These are phyloP conservation scores for Cardamine occulta DNA, from an alignment of 345 rosid species.

Conservation along the genomic window DNA sequence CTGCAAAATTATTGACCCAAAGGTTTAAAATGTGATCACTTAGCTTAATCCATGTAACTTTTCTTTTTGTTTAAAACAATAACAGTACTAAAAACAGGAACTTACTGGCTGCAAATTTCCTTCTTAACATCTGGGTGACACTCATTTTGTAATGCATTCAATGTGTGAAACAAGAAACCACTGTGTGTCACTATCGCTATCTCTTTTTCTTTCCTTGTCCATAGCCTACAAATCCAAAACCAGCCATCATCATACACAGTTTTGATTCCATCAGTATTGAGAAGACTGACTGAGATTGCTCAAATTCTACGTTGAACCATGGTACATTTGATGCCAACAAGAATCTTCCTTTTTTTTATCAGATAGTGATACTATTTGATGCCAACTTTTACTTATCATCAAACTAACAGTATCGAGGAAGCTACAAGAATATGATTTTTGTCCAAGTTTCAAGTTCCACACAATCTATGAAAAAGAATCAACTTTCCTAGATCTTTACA, in stretches of 20 bases:
- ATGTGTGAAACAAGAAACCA: constrained; percentile 85
- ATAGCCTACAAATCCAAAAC: constrained; percentile 64
- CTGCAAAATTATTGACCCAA: constrained; percentile 49
- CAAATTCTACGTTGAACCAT: neutral
- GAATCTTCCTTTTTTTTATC: neutral
- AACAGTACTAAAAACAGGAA: neutral
- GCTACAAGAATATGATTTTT: neutral
- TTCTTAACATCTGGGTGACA: constrained; percentile 76
- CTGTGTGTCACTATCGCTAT: constrained; percentile 97
- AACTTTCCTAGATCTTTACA: neutral
- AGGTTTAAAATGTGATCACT: neutral
- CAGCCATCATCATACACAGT: constrained; percentile 9
- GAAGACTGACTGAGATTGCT: neutral
- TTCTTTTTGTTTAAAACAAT: neutral
- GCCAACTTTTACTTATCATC: constrained; percentile 1
- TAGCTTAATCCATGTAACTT: neutral
- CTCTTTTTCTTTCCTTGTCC: constrained; percentile 96
- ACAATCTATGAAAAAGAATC: neutral
- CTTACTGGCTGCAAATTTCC: constrained; percentile 83
- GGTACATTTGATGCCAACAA: neutral
- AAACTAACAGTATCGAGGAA: neutral
- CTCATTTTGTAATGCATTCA: constrained; percentile 71
- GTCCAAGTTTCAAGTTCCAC: neutral
- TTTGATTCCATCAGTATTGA: neutral
- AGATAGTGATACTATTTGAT: neutral